A percentile compares a stretch with the other conserved stretches of the same genome.
Conservation (phyloP, 2,329 filamentous ascomycete genomes). For the Cladorrhinum sp. region DNA sequence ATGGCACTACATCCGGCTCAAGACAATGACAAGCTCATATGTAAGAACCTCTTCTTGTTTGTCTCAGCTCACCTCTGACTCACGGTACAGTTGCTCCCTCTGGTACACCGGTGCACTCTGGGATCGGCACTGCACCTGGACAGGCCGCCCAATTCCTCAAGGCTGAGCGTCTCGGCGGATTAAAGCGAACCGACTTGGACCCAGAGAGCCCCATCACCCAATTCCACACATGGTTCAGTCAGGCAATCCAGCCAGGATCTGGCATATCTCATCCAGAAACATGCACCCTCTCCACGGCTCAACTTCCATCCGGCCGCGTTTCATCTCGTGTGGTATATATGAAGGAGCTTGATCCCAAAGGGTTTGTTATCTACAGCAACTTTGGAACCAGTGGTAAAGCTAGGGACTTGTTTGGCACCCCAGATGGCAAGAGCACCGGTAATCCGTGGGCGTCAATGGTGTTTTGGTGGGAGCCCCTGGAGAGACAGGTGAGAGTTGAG, state of each 20-base stretch:
- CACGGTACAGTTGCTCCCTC: conserved; percentile 24
- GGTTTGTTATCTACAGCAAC: conserved; percentile 93
- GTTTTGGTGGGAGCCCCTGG: conserved; percentile 85
- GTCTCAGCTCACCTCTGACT: background rate
- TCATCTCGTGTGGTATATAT: conserved; percentile 87
- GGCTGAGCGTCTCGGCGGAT: conserved; percentile 45
- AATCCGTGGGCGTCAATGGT: conserved; percentile 81
- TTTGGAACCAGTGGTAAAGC: conserved; percentile 74
- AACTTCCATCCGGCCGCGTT: conserved; percentile 78
- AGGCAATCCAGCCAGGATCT: conserved; percentile 52
- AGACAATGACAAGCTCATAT: conserved; percentile 46
- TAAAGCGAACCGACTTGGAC: conserved; percentile 61
- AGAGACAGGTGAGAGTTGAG: conserved; percentile 90
- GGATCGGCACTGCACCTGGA: conserved; percentile 51
- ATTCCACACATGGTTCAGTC: conserved; percentile 86
- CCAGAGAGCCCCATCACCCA: conserved; percentile 67
- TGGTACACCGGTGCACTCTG: conserved; percentile 56
- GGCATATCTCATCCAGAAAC: conserved; percentile 79
- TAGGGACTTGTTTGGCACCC: conserved; percentile 54
- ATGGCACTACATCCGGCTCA: conserved; percentile 46
- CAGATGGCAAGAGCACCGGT: conserved; percentile 20
- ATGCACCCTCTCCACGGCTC: conserved; percentile 80
- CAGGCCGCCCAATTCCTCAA: conserved; percentile 76
- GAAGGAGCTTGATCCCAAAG: conserved; percentile 80
- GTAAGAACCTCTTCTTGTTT: conserved; percentile 34